Evolutionary conservation across 805 yeast genomes (phyloP).

Genomic region (Millerozyma acaciae): DNA sequence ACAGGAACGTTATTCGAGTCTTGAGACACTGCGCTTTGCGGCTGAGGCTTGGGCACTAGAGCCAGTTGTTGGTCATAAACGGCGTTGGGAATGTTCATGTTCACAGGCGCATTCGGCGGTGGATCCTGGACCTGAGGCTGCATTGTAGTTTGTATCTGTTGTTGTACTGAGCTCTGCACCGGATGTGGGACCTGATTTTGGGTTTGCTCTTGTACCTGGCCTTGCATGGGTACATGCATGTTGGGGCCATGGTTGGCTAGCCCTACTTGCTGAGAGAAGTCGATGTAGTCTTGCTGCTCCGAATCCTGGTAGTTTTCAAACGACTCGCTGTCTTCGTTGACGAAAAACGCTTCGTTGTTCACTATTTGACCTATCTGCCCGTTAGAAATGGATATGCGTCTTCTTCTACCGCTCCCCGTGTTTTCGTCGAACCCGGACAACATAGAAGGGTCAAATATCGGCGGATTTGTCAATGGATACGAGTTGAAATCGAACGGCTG

Average conservation of each 20-base stretch:
- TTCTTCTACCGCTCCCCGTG: slow-evolving; percentile 38
- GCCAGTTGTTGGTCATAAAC: too few relatives aligned
- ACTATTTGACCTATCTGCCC: slow-evolving; percentile 81
- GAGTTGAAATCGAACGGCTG: slow-evolving; percentile 37
- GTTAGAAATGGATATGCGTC: slow-evolving; percentile 77
- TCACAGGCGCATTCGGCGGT: too few relatives aligned
- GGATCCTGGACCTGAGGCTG: not conserved
- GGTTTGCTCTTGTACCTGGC: not conserved
- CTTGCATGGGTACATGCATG: not conserved
- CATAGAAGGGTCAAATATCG: slow-evolving; percentile 42
- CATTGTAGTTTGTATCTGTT: not conserved
- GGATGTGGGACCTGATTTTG: too few relatives aligned
- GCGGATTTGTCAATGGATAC: slow-evolving; percentile 46
- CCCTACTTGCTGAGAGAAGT: not conserved
- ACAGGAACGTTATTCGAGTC: slow-evolving; percentile 22
- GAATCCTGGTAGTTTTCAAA: not conserved
- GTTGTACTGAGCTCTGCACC: not conserved
- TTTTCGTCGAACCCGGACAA: slow-evolving; percentile 28
- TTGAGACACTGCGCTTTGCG: too few relatives aligned
- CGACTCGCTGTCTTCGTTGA: slow-evolving; percentile 3
- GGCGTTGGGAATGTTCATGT: too few relatives aligned
- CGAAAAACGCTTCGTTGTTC: slow-evolving; percentile 28
- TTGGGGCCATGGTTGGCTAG: too few relatives aligned
- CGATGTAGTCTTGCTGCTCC: not conserved
- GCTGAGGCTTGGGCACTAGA: too few relatives aligned